Conservation (phyloP, 495 filamentous ascomycete species). For the Talaromyces adpressus region DNA sequence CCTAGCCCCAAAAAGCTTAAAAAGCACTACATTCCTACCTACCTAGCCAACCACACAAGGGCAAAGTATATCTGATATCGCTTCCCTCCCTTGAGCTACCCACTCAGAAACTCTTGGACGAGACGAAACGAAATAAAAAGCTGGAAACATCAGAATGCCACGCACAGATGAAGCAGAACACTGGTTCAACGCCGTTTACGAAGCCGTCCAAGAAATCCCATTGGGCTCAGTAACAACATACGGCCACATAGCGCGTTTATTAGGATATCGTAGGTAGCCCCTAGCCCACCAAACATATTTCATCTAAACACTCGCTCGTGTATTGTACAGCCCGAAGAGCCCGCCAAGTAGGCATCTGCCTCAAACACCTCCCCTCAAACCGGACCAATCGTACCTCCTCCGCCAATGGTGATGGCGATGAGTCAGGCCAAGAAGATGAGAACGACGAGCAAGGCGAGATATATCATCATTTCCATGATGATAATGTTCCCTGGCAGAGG, state of each 20-base stretch:
- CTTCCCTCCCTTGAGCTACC: neutral
- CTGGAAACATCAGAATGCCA: conserved; percentile 40
- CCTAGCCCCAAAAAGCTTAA: neutral
- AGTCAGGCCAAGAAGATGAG: conserved; percentile 1
- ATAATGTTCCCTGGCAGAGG: conserved; percentile 89
- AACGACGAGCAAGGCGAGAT: conserved; percentile 14
- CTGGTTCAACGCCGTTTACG: conserved; percentile 80
- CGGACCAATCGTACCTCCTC: conserved; percentile 16
- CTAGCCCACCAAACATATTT: neutral
- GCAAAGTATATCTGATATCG: neutral
- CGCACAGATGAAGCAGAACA: conserved; percentile 76
- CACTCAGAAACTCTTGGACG: too few species aligned
- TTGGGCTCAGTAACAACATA: conserved; percentile 78
- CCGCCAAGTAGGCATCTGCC: conserved; percentile 79
- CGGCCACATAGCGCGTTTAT: conserved; percentile 74
- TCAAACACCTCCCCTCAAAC: conserved; percentile 69
- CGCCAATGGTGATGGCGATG: conserved; percentile 13
- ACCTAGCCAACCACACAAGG: neutral
- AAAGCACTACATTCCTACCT: neutral
- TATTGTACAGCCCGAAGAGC: conserved; percentile 50
- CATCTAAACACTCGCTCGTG: neutral
- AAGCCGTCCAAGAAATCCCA: conserved; percentile 78
- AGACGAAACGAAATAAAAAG: too few species aligned
- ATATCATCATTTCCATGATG: conserved; percentile 51
- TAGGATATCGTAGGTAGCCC: conserved; percentile 65